Evolutionary conservation across 805 yeast genomes (phyloP), one percentile per base, ranked within the genome.

Genomic region (Debaryomyces hansenii): DNA sequence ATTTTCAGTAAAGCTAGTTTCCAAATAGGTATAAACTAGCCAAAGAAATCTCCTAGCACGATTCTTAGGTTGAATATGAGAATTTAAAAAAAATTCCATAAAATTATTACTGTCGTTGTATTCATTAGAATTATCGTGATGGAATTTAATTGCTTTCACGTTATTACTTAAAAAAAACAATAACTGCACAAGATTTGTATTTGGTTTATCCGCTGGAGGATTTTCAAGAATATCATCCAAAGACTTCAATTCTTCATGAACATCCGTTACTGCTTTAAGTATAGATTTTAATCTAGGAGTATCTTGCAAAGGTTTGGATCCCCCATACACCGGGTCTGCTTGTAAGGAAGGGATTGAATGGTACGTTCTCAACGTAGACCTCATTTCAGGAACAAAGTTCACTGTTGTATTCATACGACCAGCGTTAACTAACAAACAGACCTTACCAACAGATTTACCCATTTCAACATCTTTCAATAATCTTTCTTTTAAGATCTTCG

Each of bases 331-430:
- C 14, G 85, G 76, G 47, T 79, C 81, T 2, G 85, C 82, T 62
- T 92, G 97, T 37, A 92, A 72, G 9, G 90, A 82, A 0, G 99
- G 99, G 29, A 92, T 89, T 10, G 96, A 87, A 67, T 92, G 97
- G 62, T 87, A 92, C 0, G 97, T 91, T 58, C 99, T 77, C 51
- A 92, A 75, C 54, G 90, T 92, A 0, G 96, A 89, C 56, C 90
- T 85, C 98, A 92, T 92, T 59, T 90, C 97, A 18, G 95, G 89
- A 46, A 90, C 96, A 61, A 92, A 87, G 67, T 92, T 92, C 43
- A 92, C 84, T 2, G 98, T 92, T 2, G 99, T 92, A 70, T 92
- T 92, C 83, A 92, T 82, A 51, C 97, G 75, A 8, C 98, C 98
- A 45, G 91, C 82, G 60, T 92, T 92, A 14, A 92, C 97, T 49